Evolutionary conservation across 805 yeast species (phyloP).

Genomic region (Teunomyces gatunensis): DNA sequence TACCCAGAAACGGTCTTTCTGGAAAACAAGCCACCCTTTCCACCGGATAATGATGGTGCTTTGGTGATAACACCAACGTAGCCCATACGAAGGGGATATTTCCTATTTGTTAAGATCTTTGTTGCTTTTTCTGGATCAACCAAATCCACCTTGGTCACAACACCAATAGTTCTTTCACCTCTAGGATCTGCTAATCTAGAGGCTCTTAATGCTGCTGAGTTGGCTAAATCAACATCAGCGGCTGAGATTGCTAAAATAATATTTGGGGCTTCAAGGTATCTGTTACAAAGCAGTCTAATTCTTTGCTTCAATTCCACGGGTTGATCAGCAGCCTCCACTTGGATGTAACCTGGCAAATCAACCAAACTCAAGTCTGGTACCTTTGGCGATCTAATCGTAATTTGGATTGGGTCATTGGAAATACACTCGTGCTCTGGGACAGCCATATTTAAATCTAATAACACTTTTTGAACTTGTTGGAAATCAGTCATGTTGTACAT

Average conservation of each 20-base stretch:
- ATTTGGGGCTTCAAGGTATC: conserved; percentile 86
- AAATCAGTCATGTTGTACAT: conserved; percentile 83
- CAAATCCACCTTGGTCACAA: conserved; percentile 88
- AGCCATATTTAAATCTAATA: conserved; percentile 86
- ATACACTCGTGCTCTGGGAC: conserved; percentile 85
- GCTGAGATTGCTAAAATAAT: conserved; percentile 94
- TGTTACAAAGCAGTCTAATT: conserved; percentile 77
- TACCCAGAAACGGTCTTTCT: conserved; percentile 48
- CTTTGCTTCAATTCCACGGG: conserved; percentile 78
- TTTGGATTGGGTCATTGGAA: conserved; percentile 89
- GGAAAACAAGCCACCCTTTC: conserved; percentile 40
- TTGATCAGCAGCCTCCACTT: conserved; percentile 94
- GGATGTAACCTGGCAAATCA: conserved; percentile 97
- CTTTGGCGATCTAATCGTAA: conserved; percentile 82
- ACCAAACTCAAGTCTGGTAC: conserved; percentile 91
- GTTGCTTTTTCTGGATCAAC: conserved; percentile 77
- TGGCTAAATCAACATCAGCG: conserved; percentile 97
- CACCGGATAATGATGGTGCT: conserved; percentile 48
- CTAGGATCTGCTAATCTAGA: conserved; percentile 86
- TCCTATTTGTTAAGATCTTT: conserved; percentile 65
- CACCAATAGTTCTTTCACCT: conserved; percentile 96
- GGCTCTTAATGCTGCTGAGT: conserved; percentile 90
- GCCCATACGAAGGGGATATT: conserved; percentile 92
- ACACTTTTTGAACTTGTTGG: conserved; percentile 79
- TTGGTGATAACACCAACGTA: conserved; percentile 97